phyloP scores from a whole-genome alignment of 495 filamentous ascomycete genomes.

The Aspergillus sclerotiicarbonarius region DNA sequence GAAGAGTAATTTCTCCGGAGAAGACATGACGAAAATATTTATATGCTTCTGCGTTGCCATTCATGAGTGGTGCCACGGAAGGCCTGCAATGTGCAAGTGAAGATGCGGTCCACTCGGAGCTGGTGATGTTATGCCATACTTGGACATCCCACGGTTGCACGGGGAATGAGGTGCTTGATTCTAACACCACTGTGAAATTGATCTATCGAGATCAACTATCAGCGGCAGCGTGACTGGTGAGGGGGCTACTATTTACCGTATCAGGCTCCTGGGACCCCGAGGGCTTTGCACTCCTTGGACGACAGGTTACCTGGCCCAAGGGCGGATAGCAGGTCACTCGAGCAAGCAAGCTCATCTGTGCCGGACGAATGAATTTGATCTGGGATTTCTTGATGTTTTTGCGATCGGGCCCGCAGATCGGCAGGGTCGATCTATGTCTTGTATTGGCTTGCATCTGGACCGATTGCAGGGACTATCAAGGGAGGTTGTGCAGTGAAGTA shows the following conservation, averaged over 20 bases:
- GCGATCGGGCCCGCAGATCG: slow-evolving; percentile 21
- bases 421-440: slow-evolving; percentile 21
- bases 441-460: slow-evolving; percentile 26
- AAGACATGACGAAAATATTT: slow-evolving; percentile 40
- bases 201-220: slow-evolving; percentile 32
- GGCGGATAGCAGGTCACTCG: slow-evolving; percentile 61
- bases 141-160: slow-evolving; percentile 67
- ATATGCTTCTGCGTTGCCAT: slow-evolving; percentile 14
- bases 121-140: slow-evolving; percentile 69
- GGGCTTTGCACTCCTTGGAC: slow-evolving; percentile 36
- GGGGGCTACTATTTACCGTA: slow-evolving; percentile 22
- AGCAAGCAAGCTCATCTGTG: slow-evolving; percentile 51
- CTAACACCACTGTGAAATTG: slow-evolving; percentile 68
- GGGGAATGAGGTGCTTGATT: slow-evolving; percentile 55
- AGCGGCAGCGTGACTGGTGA: background rate
- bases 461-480: slow-evolving; percentile 1
- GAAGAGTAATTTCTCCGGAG: slow-evolving; percentile 33
- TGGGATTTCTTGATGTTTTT: slow-evolving; percentile 16
- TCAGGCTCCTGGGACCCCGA: slow-evolving; percentile 26
- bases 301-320: slow-evolving; percentile 64
- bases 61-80: slow-evolving; percentile 35
- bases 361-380: slow-evolving; percentile 37
- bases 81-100: slow-evolving; percentile 27
- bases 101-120: slow-evolving; percentile 37
- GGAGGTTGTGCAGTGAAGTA: background rate